Conservation (phyloP, 2,329 filamentous ascomycete species). For the Chaetomiaceae sp. region DNA sequence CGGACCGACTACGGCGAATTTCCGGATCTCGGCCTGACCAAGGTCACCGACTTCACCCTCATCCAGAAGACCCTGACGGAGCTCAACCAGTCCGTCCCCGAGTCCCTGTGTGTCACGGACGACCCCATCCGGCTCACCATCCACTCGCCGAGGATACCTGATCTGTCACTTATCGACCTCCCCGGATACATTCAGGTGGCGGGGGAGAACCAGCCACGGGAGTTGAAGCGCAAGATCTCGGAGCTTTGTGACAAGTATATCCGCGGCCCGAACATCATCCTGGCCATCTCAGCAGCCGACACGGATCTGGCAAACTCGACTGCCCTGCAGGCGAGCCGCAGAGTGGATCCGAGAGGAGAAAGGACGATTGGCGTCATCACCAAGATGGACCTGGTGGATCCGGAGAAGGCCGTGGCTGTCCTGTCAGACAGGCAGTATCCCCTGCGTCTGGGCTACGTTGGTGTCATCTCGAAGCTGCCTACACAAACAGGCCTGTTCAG, state of each 20-base stretch:
- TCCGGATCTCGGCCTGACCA: slow-evolving; percentile 81
- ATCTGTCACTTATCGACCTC: slow-evolving; percentile 91
- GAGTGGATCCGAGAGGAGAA: slow-evolving; percentile 91
- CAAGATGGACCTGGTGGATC: slow-evolving; percentile 96
- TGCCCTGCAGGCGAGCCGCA: slow-evolving; percentile 78
- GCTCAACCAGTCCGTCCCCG: slow-evolving; percentile 87
- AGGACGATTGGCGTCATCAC: slow-evolving; percentile 98
- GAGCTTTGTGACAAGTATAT: slow-evolving; percentile 99
- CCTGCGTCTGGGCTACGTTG: slow-evolving; percentile 89
- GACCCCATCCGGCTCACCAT: slow-evolving; percentile 95
- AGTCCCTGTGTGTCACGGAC: slow-evolving; percentile 87
- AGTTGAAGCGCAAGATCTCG: slow-evolving; percentile 92
- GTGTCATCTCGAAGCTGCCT: slow-evolving; percentile 83
- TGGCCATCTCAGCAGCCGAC: slow-evolving; percentile 95
- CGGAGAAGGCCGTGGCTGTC: slow-evolving; percentile 70
- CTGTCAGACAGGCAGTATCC: slow-evolving; percentile 90
- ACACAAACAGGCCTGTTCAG: slow-evolving; percentile 70
- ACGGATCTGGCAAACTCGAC: slow-evolving; percentile 97
- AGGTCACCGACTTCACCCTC: slow-evolving; percentile 84
- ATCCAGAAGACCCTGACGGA: slow-evolving; percentile 94
- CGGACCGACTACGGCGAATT: slow-evolving; percentile 93
- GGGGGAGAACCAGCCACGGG: slow-evolving; percentile 80
- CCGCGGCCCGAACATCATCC: slow-evolving; percentile 88
- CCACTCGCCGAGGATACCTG: slow-evolving; percentile 90
- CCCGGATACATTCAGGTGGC: slow-evolving; percentile 97